Evolutionary conservation across 176 grass and related monocot species (phyloP).

Genomic region (Aegilops sharonensis): DNA sequence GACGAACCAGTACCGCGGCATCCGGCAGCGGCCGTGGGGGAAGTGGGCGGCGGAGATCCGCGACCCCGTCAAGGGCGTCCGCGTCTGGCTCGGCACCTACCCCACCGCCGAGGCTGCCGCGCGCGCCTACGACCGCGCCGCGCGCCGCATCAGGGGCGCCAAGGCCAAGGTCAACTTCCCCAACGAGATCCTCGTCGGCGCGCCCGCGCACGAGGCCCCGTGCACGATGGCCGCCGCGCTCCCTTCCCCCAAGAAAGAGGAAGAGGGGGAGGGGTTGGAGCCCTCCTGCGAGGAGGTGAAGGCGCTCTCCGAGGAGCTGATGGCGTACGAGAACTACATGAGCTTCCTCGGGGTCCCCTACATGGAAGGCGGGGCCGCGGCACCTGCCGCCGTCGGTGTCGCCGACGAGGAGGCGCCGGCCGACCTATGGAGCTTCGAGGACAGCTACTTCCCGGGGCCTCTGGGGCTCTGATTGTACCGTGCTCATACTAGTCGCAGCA

Average conservation of each 20-base stretch:
- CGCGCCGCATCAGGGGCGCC: constrained; percentile 77
- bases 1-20: constrained; percentile 84
- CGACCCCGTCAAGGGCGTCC: constrained; percentile 86
- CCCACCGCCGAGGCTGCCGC: constrained; percentile 76
- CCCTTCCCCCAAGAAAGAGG: constrained; percentile 31
- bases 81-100: constrained; percentile 97
- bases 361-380: constrained; percentile 60
- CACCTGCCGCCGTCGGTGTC: neutral
- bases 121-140: constrained; percentile 83
- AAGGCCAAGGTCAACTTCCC: constrained; percentile 99
- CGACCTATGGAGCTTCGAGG: constrained; percentile 69
- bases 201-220: neutral
- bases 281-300: constrained; percentile 60
- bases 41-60: constrained; percentile 97
- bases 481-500: neutral
- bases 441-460: constrained; percentile 26
- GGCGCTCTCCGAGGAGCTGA: constrained; percentile 75
- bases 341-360: constrained; percentile 79
- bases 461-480: constrained; percentile 22
- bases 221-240: neutral
- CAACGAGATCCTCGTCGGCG: constrained; percentile 15
- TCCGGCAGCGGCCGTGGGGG: constrained; percentile 85
- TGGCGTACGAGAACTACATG: constrained; percentile 91
- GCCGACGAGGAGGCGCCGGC: constrained; percentile 14
- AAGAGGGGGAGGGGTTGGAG: neutral